A percentile compares a stretch with the other conserved stretches of the same genome.
Conservation (phyloP, 2,329 filamentous ascomycete species). For the Pseudogymnoascus sp. region DNA sequence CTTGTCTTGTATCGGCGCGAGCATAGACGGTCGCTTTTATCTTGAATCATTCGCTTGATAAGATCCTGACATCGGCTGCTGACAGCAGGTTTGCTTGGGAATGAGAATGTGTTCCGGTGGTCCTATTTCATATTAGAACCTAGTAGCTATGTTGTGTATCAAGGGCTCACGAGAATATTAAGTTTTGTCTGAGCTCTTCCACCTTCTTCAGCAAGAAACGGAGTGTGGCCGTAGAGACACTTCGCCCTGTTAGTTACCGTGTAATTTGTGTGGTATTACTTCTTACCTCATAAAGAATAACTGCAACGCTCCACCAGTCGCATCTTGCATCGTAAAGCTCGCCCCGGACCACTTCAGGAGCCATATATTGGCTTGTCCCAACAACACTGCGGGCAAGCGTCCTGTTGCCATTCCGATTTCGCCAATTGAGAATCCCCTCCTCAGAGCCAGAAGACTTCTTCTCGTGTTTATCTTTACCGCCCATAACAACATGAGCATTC, state of each 20-base stretch:
- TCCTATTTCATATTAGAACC: slow-evolving; percentile 42
- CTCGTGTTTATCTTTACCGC: slow-evolving; percentile 33
- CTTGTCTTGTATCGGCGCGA: slow-evolving; percentile 66
- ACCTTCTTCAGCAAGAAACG: slow-evolving; percentile 73
- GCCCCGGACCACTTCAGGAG: slow-evolving; percentile 81
- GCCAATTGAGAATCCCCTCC: slow-evolving; percentile 55
- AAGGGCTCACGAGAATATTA: slow-evolving; percentile 63
- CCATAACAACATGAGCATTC: slow-evolving; percentile 34
- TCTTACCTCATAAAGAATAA: slow-evolving; percentile 76
- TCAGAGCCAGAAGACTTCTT: slow-evolving; percentile 26
- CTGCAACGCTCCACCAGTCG: slow-evolving; percentile 94
- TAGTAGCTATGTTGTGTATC: neutral
- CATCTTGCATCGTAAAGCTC: slow-evolving; percentile 83
- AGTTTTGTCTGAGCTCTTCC: slow-evolving; percentile 71
- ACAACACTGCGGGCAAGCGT: slow-evolving; percentile 77
- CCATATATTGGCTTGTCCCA: slow-evolving; percentile 97
- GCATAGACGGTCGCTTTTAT: slow-evolving; percentile 69
- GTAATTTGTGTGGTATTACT: neutral
- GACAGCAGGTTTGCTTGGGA: slow-evolving; percentile 59
- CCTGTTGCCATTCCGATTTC: slow-evolving; percentile 60
- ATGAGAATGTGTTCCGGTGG: slow-evolving; percentile 61
- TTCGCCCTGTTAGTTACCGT: slow-evolving; percentile 23
- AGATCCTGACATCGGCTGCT: slow-evolving; percentile 69
- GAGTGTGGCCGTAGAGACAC: slow-evolving; percentile 86
- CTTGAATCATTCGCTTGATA: slow-evolving; percentile 62